Conservation (phyloP, 2,329 filamentous ascomycete species). For the Ceratocystis harringtonii region DNA sequence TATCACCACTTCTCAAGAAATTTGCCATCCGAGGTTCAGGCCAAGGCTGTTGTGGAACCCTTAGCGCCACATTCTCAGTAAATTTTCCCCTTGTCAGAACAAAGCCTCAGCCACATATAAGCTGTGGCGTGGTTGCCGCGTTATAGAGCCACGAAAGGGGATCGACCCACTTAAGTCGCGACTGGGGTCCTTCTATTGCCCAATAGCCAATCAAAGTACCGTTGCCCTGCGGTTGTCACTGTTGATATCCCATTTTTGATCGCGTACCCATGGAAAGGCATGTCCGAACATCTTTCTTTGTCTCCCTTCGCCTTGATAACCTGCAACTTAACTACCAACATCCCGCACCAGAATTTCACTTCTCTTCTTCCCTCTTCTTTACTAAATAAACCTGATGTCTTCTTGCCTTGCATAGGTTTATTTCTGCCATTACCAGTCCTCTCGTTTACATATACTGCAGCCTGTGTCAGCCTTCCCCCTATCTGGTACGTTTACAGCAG, state of each 20-base stretch:
- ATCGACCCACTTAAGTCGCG: conserved; percentile 16
- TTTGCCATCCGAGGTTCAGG: conserved; percentile 7
- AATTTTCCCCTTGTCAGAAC: background rate
- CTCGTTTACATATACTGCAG: conserved; percentile 1
- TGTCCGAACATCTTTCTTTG: conserved; percentile 17
- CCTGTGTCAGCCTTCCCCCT: background rate
- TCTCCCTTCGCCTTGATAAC: conserved; percentile 15
- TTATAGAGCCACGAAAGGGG: conserved; percentile 2
- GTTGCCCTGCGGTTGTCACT: conserved; percentile 45
- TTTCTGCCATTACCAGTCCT: background rate
- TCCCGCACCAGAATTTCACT: conserved; percentile 13
- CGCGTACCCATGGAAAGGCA: conserved; percentile 17
- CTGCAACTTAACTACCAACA: conserved; percentile 15
- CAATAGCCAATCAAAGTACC: conserved; percentile 29
- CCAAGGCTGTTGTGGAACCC: conserved; percentile 10
- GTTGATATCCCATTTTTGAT: conserved; percentile 28
- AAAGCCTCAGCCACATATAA: conserved; percentile 7
- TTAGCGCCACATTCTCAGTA: conserved; percentile 8
- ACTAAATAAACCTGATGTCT: conserved; percentile 3
- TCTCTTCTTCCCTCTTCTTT: conserved; percentile 13
- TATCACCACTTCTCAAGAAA: conserved; percentile 8
- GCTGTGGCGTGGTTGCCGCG: conserved; percentile 9
- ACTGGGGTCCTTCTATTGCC: conserved; percentile 7
- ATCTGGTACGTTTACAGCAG: background rate
- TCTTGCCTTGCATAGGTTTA: background rate